A percentile compares a stretch with the other conserved stretches of the same genome.
phyloP scores from a whole-genome alignment of 2,329 filamentous ascomycete genomes.

The Rhynchosporium agropyri region DNA sequence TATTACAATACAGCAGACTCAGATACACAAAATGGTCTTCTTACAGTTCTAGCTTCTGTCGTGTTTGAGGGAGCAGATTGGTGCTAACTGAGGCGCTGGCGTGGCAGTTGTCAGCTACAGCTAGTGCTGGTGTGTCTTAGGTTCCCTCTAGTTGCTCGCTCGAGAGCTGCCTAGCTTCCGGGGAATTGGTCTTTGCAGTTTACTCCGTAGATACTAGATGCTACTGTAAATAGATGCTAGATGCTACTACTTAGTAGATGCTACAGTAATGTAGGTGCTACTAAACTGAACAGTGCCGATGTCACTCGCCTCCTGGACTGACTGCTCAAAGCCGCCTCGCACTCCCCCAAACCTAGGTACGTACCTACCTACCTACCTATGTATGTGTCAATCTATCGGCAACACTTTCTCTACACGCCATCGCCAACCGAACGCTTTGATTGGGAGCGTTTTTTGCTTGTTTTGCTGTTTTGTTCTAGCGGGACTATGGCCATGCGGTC shows the following conservation, averaged over 20 bases:
- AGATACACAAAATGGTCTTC: too few relatives aligned
- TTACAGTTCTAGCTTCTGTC: constrained; percentile 6
- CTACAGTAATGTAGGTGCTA: neutral
- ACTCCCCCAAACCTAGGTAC: too few relatives aligned
- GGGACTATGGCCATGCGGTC: neutral
- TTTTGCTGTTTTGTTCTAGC: neutral
- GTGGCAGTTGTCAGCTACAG: constrained; percentile 8
- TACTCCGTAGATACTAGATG: too few relatives aligned
- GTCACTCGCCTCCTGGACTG: neutral
- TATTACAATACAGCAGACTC: too few relatives aligned
- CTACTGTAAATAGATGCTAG: too few relatives aligned
- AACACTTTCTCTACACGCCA: neutral
- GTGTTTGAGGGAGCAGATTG: neutral
- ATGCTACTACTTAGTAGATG: too few relatives aligned
- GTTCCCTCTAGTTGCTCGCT: neutral
- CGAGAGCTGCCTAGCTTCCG: neutral
- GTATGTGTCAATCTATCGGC: neutral
- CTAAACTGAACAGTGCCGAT: neutral
- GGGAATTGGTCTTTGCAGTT: too few relatives aligned
- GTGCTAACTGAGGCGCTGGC: constrained; percentile 9
- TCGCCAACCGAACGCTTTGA: neutral
- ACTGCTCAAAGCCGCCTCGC: too few relatives aligned
- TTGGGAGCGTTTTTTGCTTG: neutral
- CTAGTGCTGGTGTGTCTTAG: neutral
- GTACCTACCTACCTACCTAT: neutral